Evolutionary conservation across 257 asterid species (phyloP).

Genomic region (Osmanthus fragrans): DNA sequence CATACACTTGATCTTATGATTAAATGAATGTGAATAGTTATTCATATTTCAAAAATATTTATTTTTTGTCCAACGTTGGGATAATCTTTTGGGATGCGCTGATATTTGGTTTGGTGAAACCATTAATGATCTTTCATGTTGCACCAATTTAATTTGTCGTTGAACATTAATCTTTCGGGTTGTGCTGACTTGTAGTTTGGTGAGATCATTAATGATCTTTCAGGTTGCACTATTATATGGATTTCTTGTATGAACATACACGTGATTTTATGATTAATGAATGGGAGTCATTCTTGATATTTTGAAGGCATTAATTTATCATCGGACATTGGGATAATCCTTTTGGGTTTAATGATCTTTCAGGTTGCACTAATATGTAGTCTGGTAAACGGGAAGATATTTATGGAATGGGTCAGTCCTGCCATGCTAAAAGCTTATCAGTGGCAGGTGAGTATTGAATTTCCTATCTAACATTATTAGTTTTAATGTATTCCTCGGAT

Average conservation of each 20-base stretch:
- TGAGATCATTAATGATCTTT: neutral
- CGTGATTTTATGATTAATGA: neutral
- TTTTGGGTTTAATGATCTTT: neutral
- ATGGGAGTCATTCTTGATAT: neutral
- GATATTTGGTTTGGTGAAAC: too few species aligned
- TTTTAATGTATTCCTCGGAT: neutral
- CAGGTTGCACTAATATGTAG: conserved; percentile 87
- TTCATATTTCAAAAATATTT: too few species aligned
- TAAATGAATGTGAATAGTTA: too few species aligned
- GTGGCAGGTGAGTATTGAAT: conserved; percentile 68
- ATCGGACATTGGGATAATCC: too few species aligned
- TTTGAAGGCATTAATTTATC: neutral
- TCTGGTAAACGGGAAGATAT: conserved; percentile 85
- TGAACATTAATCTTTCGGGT: too few species aligned
- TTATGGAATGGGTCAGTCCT: conserved; percentile 98
- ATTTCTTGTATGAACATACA: too few species aligned
- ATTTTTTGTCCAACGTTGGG: too few species aligned
- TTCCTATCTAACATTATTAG: neutral
- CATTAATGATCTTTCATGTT: too few species aligned
- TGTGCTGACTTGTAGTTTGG: too few species aligned
- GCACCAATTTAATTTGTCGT: too few species aligned
- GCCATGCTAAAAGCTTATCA: conserved; percentile 90
- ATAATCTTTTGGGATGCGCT: too few species aligned
- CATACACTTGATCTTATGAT: too few species aligned
- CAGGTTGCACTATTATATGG: conserved; percentile 75